A percentile compares a stretch with the other conserved stretches of the same genome.
Conservation (phyloP, 176 grass and related monocot genomes). For the Zea luxurians region DNA sequence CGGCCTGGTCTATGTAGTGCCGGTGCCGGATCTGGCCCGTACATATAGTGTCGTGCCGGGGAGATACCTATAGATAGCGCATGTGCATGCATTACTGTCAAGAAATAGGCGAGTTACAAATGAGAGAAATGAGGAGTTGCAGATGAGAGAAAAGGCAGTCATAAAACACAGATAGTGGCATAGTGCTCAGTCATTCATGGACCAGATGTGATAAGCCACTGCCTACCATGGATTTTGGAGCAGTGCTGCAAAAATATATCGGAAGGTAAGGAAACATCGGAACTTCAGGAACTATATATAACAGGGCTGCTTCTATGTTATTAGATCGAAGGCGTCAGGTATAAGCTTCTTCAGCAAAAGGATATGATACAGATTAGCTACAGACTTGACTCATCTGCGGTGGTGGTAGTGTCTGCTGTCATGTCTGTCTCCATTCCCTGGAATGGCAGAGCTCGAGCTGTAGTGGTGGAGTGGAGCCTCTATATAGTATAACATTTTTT, state of each 20-base stretch:
- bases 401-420: conserved; percentile 38
- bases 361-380: conserved; percentile 26
- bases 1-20: no score
- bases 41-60: no score
- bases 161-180: background rate
- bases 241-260: background rate
- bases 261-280: background rate
- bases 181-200: background rate
- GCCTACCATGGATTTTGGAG: background rate
- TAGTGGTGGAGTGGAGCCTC: no score
- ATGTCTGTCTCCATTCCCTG: conserved; percentile 41
- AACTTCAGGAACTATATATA: background rate
- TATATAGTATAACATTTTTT: no score
- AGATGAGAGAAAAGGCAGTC: background rate
- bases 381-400: conserved; percentile 45
- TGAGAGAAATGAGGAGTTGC: no score
- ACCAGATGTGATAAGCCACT: background rate
- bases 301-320: background rate
- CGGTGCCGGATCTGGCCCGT: no score
- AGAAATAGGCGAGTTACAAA: no score
- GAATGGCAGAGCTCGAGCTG: background rate
- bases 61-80: no score
- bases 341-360: conserved; percentile 9
- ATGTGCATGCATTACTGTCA: no score
- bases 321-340: background rate